These are phyloP conservation scores for Haplographium delicatum DNA, from an alignment of 495 filamentous ascomycete genomes.

Conservation along the genomic window DNA sequence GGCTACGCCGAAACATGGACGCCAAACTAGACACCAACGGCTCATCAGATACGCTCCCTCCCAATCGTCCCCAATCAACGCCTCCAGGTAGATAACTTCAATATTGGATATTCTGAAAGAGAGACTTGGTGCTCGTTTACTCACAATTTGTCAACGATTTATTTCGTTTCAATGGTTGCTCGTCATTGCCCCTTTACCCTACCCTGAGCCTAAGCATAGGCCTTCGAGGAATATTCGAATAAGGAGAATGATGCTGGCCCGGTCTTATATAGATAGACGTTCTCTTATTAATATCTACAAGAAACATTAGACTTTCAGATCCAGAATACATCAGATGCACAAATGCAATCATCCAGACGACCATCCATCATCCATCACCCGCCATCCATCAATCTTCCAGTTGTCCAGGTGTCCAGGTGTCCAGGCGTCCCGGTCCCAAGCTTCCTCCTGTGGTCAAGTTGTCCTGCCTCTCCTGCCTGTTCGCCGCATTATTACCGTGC, in stretches of 20 bases:
- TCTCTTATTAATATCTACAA: conserved; percentile 16
- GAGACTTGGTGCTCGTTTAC: conserved; percentile 2
- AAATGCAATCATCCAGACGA: conserved; percentile 7
- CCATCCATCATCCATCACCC: too few relatives aligned
- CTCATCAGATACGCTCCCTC: background rate
- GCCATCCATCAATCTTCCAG: too few relatives aligned
- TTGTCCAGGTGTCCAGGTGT: too few relatives aligned
- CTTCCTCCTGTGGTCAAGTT: too few relatives aligned
- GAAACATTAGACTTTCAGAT: conserved; percentile 16
- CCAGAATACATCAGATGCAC: conserved; percentile 16
- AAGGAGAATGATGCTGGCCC: too few relatives aligned
- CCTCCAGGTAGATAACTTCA: conserved; percentile 9
- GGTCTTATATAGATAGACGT: conserved; percentile 19
- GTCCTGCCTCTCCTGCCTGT: background rate
- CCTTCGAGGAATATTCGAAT: too few relatives aligned
- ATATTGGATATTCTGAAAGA: background rate
- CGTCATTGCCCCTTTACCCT: background rate
- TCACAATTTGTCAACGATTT: background rate
- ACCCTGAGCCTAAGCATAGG: background rate
- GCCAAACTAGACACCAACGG: too few relatives aligned
- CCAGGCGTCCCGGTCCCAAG: too few relatives aligned
- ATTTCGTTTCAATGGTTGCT: background rate
- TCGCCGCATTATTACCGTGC: background rate
- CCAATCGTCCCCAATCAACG: conserved; percentile 9
- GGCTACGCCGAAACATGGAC: conserved; percentile 3